These are phyloP conservation scores for Linum lewisii DNA, from an alignment of 345 rosid genomes.

Conservation along the genomic window DNA sequence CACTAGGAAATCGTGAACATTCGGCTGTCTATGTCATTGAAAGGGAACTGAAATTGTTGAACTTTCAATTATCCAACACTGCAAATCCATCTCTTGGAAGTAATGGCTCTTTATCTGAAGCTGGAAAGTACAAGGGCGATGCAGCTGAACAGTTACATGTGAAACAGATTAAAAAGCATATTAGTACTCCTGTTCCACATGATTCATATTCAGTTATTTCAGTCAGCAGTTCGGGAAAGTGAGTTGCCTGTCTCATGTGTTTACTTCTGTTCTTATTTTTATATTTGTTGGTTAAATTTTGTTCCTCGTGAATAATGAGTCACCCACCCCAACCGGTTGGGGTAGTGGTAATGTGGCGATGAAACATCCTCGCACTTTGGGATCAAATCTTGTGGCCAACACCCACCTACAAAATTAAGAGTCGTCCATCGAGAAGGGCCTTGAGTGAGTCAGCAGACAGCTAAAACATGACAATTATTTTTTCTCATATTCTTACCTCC, in stretches of 20 bases:
- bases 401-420: too few species aligned
- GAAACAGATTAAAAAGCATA: constrained; percentile 81
- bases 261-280: background rate
- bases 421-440: too few species aligned
- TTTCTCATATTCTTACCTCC: background rate
- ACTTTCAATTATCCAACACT: constrained; percentile 73
- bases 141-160: constrained; percentile 58
- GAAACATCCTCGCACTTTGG: too few species aligned
- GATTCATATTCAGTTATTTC: constrained; percentile 96
- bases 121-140: constrained; percentile 78
- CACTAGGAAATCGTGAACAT: constrained; percentile 84
- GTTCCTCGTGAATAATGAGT: background rate
- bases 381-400: too few species aligned
- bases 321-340: too few species aligned
- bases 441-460: background rate
- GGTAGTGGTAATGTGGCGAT: too few species aligned
- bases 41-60: constrained; percentile 78
- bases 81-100: constrained; percentile 83
- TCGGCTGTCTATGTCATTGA: constrained; percentile 81
- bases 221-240: constrained; percentile 96
- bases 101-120: constrained; percentile 75
- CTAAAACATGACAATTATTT: constrained; percentile 8
- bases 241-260: constrained; percentile 25
- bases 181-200: constrained; percentile 89
- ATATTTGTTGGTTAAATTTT: background rate